phyloP scores from a whole-genome alignment of 331 rosid species.

The Pyracantha coccinea region DNA sequence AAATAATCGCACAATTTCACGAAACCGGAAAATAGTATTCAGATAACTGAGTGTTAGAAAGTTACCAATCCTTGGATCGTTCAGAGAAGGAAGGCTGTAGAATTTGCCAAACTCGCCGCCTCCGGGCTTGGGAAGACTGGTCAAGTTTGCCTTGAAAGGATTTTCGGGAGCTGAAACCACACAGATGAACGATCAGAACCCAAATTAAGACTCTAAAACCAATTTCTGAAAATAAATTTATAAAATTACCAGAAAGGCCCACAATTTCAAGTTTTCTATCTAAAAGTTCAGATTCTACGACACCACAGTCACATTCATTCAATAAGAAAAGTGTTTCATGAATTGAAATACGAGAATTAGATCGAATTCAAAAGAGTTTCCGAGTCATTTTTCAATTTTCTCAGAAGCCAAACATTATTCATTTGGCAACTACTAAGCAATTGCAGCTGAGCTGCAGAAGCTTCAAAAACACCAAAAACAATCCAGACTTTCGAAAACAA shows the following conservation, averaged over 20 bases:
- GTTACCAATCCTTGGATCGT: slow-evolving; percentile 81
- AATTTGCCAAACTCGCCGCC: slow-evolving; percentile 94
- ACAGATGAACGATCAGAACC: slow-evolving; percentile 13
- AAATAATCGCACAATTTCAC: not conserved
- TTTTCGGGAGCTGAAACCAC: slow-evolving; percentile 51
- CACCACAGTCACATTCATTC: not conserved
- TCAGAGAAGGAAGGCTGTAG: slow-evolving; percentile 79
- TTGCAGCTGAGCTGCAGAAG: not conserved
- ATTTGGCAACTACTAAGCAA: not conserved
- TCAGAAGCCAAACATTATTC: not conserved
- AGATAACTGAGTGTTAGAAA: slow-evolving; percentile 1
- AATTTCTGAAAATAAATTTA: not conserved
- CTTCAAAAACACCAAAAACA: not conserved
- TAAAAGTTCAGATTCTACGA: not conserved
- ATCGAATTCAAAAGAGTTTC: not conserved
- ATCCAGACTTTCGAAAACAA: not conserved
- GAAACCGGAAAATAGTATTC: not conserved
- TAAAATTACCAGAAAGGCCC: not conserved
- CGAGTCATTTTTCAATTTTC: not conserved
- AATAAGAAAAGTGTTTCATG: not conserved
- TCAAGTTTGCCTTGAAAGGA: slow-evolving; percentile 71
- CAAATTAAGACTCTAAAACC: not conserved
- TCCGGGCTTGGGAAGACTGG: slow-evolving; percentile 84
- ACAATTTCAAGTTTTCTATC: not conserved
- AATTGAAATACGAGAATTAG: not conserved